Evolutionary conservation across 257 asterid species (phyloP).

Genomic region (Cordia subcordata): DNA sequence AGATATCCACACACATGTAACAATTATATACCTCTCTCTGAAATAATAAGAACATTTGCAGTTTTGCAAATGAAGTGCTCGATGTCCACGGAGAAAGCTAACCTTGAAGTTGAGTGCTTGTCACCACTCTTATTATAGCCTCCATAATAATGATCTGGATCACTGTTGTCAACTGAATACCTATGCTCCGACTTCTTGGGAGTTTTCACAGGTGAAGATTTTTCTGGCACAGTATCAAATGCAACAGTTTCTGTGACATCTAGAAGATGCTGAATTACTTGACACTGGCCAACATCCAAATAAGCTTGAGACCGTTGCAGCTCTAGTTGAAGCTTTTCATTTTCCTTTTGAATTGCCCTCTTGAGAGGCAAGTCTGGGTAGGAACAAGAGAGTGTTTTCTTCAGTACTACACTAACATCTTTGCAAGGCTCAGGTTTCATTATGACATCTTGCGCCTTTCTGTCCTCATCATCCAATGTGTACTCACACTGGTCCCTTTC

Average conservation of each 20-base stretch:
- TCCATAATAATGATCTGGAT: conserved; percentile 24
- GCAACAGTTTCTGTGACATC: conserved; percentile 86
- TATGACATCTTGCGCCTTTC: conserved; percentile 66
- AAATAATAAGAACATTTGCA: not conserved
- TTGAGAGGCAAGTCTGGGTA: conserved; percentile 66
- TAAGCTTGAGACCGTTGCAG: conserved; percentile 78
- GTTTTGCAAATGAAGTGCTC: conserved; percentile 1
- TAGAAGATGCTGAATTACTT: conserved; percentile 85
- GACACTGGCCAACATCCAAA: conserved; percentile 73
- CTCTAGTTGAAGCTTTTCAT: conserved; percentile 76
- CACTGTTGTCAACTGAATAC: conserved; percentile 29
- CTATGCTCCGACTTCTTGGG: conserved; percentile 42
- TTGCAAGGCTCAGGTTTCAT: conserved; percentile 69
- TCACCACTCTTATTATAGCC: conserved; percentile 36
- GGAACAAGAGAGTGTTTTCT: conserved; percentile 81
- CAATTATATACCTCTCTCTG: not conserved
- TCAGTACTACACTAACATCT: conserved; percentile 55
- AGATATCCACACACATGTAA: not conserved
- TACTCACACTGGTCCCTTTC: conserved; percentile 75
- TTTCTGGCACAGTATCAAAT: conserved; percentile 45
- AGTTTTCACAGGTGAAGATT: conserved; percentile 34
- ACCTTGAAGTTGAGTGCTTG: conserved; percentile 64
- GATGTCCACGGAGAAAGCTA: conserved; percentile 15
- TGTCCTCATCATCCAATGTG: conserved; percentile 76
- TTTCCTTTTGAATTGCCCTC: conserved; percentile 70